phyloP scores from a whole-genome alignment of 305 asterid species.

The Euphrasia arctica region DNA sequence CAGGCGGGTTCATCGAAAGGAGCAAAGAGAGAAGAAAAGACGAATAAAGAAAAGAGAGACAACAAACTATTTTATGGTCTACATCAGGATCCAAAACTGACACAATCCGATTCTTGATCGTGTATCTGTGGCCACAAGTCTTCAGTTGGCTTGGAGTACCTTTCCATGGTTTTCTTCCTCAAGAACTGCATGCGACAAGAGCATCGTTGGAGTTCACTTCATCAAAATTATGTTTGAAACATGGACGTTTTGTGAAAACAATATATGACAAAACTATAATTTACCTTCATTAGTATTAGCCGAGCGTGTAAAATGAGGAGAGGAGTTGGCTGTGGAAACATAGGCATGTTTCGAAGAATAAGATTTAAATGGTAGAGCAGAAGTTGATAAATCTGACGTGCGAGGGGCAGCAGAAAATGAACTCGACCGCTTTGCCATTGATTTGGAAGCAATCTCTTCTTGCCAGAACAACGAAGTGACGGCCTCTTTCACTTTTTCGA shows the following conservation, averaged over 20 bases:
- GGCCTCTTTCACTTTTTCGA: conserved; percentile 67
- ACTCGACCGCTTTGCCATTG: conserved; percentile 24
- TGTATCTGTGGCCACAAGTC: conserved; percentile 25
- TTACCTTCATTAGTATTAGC: conserved; percentile 53
- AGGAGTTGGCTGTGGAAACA: conserved; percentile 34
- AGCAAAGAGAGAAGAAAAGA: not conserved
- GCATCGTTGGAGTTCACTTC: conserved; percentile 23
- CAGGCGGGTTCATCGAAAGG: conserved; percentile 19
- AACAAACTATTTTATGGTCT: conserved; percentile 10
- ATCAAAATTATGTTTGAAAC: conserved; percentile 3
- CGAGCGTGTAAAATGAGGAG: conserved; percentile 50
- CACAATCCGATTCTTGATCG: conserved; percentile 19
- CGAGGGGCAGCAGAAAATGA: conserved; percentile 19
- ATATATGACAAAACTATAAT: not conserved
- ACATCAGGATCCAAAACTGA: conserved; percentile 11
- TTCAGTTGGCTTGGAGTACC: conserved; percentile 85
- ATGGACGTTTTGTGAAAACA: not conserved
- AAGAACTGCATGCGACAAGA: conserved; percentile 42
- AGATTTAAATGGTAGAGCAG: conserved; percentile 23
- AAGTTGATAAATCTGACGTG: conserved; percentile 20
- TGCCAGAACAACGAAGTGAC: conserved; percentile 67
- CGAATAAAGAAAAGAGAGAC: not conserved
- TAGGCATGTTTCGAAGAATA: conserved; percentile 30
- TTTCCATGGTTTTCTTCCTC: conserved; percentile 76
- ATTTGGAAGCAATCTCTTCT: conserved; percentile 35